Evolutionary conservation across 768 basidiomycete genomes (phyloP).

Genomic region (Pleurotus eryngii): DNA sequence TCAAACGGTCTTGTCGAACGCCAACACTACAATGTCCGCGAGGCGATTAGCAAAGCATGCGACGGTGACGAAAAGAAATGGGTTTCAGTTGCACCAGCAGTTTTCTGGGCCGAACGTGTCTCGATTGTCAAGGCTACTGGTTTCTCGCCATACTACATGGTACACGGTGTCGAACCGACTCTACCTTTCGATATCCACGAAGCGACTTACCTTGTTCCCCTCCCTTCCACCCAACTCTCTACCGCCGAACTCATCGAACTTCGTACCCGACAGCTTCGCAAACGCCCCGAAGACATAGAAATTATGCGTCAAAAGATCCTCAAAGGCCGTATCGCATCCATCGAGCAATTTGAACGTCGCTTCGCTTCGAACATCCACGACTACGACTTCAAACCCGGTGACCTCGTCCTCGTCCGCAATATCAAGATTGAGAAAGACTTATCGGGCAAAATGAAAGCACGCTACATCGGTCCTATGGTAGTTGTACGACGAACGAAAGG

Average conservation of each 20-base stretch:
- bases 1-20: conserved; percentile 31
- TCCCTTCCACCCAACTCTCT: conserved; percentile 4
- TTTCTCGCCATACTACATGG: conserved; percentile 31
- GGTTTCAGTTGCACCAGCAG: conserved; percentile 18
- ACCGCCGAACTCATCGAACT: conserved; percentile 11
- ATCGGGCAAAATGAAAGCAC: conserved; percentile 15
- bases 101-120: conserved; percentile 31
- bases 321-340: conserved; percentile 4
- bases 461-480: conserved; percentile 24
- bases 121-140: conserved; percentile 25
- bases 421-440: conserved; percentile 17
- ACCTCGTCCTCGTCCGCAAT: conserved; percentile 25
- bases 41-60: conserved; percentile 25
- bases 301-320: conserved; percentile 9
- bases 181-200: conserved; percentile 25
- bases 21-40: conserved; percentile 13
- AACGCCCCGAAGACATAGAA: conserved; percentile 12
- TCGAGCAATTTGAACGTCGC: conserved; percentile 9
- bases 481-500: conserved; percentile 15
- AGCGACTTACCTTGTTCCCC: conserved; percentile 15
- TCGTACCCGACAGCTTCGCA: conserved; percentile 13
- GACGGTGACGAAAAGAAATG: conserved; percentile 28
- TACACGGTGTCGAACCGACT: conserved; percentile 29
- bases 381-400: conserved; percentile 23
- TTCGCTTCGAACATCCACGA: conserved; percentile 16